A percentile compares a stretch with the other conserved stretches of the same genome.
Conservation (phyloP, 257 asterid genomes). For the Nicotiana attenuata region DNA sequence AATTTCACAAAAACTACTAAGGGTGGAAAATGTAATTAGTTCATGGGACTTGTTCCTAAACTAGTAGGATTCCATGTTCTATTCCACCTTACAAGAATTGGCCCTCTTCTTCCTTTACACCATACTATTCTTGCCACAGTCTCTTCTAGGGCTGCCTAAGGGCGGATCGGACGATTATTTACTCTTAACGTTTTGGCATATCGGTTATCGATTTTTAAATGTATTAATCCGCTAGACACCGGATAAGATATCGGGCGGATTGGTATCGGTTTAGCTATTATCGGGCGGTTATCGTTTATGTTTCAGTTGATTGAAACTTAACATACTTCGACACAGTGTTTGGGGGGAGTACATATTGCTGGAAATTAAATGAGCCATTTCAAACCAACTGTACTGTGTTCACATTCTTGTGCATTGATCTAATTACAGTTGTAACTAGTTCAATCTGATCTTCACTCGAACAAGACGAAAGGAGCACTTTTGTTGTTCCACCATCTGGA, state of each 20-base stretch:
- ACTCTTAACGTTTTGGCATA: too few species aligned
- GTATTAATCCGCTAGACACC: too few species aligned
- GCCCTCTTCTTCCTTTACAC: neutral
- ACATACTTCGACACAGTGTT: too few species aligned
- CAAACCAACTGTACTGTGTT: constrained; percentile 19
- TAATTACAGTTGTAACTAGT: constrained; percentile 61
- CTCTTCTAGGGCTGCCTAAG: too few species aligned
- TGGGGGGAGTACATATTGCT: neutral
- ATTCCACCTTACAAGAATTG: neutral
- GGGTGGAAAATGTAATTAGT: too few species aligned
- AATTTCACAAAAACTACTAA: too few species aligned
- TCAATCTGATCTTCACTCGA: constrained; percentile 63
- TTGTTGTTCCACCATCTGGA: constrained; percentile 88
- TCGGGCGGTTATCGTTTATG: too few species aligned
- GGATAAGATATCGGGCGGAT: too few species aligned
- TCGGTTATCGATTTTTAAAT: too few species aligned
- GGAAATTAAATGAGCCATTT: neutral
- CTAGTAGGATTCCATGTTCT: neutral
- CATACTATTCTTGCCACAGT: neutral
- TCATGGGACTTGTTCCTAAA: neutral
- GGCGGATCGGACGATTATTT: too few species aligned
- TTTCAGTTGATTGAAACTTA: too few species aligned
- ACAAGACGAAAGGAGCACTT: constrained; percentile 66
- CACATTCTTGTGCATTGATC: constrained; percentile 53
- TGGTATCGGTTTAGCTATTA: too few species aligned